phyloP scores from a whole-genome alignment of 2,329 filamentous ascomycete genomes.

The Metarhizium anisopliae region DNA sequence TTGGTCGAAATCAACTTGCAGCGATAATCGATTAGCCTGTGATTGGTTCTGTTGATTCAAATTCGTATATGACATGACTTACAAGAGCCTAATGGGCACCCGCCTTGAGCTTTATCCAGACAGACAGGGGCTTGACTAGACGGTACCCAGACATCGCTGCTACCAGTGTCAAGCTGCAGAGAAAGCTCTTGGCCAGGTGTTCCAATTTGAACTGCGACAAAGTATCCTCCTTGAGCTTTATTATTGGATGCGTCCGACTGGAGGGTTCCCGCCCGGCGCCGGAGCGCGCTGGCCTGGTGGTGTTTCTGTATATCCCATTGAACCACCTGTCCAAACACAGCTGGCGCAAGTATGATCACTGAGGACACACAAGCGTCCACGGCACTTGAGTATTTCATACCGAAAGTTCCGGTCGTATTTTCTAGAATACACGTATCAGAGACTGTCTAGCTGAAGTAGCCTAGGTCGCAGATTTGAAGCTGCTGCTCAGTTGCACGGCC shows the following conservation, averaged over 20 bases:
- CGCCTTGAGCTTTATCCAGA: conserved; percentile 14
- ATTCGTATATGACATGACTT: conserved; percentile 15
- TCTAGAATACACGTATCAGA: no score
- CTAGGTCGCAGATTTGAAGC: no score
- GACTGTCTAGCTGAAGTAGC: no score
- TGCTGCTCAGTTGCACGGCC: no score
- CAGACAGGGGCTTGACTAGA: conserved; percentile 30
- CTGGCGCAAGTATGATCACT: conserved; percentile 7
- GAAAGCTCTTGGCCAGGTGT: conserved; percentile 47
- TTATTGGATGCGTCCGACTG: conserved; percentile 25
- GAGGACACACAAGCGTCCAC: neutral
- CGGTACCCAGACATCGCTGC: conserved; percentile 56
- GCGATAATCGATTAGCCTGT: no score
- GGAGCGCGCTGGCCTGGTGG: conserved; percentile 16
- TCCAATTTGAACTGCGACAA: conserved; percentile 46
- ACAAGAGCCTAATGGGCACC: conserved; percentile 39
- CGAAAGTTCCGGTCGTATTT: no score
- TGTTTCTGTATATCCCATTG: conserved; percentile 38
- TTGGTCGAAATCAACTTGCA: conserved; percentile 18
- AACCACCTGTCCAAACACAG: conserved; percentile 26
- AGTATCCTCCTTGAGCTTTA: conserved; percentile 39
- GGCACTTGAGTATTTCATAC: no score
- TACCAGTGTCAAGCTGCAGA: conserved; percentile 56
- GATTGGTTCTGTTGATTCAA: neutral
- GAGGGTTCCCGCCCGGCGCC: conserved; percentile 24